These are phyloP conservation scores for Acanthamoeba sp. DNA, from an alignment of 208 protist genomes.

Conservation along the genomic window DNA sequence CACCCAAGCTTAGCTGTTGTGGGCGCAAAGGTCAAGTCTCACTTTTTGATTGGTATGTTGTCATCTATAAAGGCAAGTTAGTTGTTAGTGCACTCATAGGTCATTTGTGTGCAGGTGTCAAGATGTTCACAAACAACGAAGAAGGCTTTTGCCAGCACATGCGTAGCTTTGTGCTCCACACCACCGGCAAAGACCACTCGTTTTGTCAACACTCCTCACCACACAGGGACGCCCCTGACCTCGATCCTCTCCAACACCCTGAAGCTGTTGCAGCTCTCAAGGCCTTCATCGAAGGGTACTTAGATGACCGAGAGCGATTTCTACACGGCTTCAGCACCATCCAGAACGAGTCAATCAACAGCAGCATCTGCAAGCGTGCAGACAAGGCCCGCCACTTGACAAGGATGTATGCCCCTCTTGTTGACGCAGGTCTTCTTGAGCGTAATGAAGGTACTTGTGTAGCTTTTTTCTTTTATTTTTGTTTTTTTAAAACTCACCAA, in stretches of 20 bases:
- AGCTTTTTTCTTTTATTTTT: not conserved
- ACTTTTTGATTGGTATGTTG: too few species aligned
- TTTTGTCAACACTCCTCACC: too few species aligned
- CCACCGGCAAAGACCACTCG: too few species aligned
- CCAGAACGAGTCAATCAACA: not conserved
- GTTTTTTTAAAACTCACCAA: not conserved
- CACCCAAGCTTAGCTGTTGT: too few species aligned
- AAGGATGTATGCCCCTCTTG: not conserved
- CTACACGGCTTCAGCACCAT: not conserved
- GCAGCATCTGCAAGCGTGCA: not conserved
- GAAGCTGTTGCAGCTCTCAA: not conserved
- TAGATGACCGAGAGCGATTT: not conserved
- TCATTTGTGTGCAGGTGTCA: too few species aligned
- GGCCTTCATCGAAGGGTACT: not conserved
- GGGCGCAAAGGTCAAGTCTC: too few species aligned
- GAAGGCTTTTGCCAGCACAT: too few species aligned
- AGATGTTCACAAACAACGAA: too few species aligned
- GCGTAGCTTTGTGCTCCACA: too few species aligned
- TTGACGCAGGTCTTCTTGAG: not conserved
- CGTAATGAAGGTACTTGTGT: not conserved
- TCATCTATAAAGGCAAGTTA: too few species aligned
- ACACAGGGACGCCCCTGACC: not conserved
- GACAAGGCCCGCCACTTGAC: not conserved
- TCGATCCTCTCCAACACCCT: not conserved
- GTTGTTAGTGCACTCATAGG: too few species aligned